phyloP scores from a whole-genome alignment of 202 grass and related monocot species.

The Musa balbisiana region DNA sequence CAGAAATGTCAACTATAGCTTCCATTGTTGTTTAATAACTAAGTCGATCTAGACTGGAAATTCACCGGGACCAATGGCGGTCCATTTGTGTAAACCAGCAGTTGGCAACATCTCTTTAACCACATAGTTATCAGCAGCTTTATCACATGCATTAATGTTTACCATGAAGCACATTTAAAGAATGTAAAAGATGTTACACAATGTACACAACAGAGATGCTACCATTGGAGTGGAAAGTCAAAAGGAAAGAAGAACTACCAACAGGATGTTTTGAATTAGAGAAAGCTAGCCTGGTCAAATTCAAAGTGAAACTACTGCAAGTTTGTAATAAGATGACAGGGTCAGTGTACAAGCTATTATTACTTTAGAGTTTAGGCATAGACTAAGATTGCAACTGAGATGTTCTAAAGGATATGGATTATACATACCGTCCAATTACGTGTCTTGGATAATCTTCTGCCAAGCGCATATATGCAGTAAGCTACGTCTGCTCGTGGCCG shows the following conservation, averaged over 20 bases:
- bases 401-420: not conserved
- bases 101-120: too few species aligned
- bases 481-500: conserved; percentile 65
- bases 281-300: not conserved
- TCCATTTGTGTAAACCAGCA: too few species aligned
- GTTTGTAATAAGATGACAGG: not conserved
- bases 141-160: too few species aligned
- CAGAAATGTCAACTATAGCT: too few species aligned
- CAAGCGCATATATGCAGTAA: conserved; percentile 64
- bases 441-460: conserved; percentile 83
- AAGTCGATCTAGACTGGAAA: not conserved
- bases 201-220: not conserved
- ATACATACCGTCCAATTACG: conserved; percentile 75
- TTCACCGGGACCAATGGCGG: too few species aligned
- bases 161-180: too few species aligned
- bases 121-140: too few species aligned
- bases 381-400: not conserved
- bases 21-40: not conserved
- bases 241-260: not conserved
- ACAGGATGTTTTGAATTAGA: not conserved
- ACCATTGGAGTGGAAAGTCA: not conserved
- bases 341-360: not conserved
- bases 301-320: not conserved
- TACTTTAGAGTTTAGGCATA: not conserved
- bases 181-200: not conserved